Conservation (phyloP, 805 yeast genomes). For the Saccharomycopsis fermentans region DNA sequence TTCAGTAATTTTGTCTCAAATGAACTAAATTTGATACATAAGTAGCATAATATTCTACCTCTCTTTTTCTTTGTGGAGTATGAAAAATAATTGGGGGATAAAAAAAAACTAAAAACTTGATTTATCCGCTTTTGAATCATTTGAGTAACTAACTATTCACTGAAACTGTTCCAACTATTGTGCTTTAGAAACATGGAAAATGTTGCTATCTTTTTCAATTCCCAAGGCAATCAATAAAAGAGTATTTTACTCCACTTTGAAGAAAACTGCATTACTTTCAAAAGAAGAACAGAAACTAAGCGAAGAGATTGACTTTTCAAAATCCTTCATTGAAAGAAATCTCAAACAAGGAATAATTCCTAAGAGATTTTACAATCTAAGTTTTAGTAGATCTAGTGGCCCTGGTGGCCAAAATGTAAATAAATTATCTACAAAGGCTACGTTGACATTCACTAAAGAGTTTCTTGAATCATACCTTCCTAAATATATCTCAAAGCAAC, state of each 20-base stretch:
- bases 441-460: constrained; percentile 49
- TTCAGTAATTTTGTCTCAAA: too few species aligned
- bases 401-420: constrained; percentile 88
- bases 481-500: constrained; percentile 33
- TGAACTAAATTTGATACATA: too few species aligned
- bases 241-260: not conserved
- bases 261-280: not conserved
- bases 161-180: too few species aligned
- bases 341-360: constrained; percentile 30
- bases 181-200: not conserved
- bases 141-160: too few species aligned
- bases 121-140: too few species aligned
- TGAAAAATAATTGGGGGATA: too few species aligned
- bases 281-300: not conserved
- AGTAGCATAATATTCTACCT: too few species aligned
- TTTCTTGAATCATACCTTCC: constrained; percentile 43
- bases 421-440: constrained; percentile 45
- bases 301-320: not conserved
- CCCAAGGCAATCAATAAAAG: not conserved
- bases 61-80: too few species aligned
- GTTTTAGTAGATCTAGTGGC: constrained; percentile 58
- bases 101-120: too few species aligned
- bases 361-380: constrained; percentile 31
- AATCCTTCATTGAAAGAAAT: not conserved
- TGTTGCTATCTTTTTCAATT: not conserved